phyloP scores from a whole-genome alignment of 179 eudicot genomes.

The Beta lomatogona region DNA sequence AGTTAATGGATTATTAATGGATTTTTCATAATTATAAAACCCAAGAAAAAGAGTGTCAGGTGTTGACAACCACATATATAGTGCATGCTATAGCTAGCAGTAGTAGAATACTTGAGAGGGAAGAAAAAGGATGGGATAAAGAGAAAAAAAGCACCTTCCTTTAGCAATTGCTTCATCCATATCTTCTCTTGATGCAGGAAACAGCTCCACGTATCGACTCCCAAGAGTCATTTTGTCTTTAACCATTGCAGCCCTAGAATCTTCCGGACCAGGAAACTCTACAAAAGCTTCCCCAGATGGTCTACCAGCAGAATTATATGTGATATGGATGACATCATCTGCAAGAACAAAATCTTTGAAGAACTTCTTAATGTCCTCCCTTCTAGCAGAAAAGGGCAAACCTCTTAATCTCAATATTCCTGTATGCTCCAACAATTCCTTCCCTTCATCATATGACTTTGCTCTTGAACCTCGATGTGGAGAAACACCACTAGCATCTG shows the following conservation, averaged over 20 bases:
- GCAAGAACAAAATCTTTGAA: slow-evolving; percentile 65
- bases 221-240: slow-evolving; percentile 87
- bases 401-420: slow-evolving; percentile 83
- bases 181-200: slow-evolving; percentile 76
- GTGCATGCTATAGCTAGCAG: not conserved
- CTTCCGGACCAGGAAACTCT: slow-evolving; percentile 72
- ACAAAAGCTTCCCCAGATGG: slow-evolving; percentile 94
- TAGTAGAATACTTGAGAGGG: not conserved
- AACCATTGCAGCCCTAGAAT: slow-evolving; percentile 83
- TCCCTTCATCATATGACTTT: slow-evolving; percentile 60
- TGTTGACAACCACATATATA: not conserved
- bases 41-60: not conserved
- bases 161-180: slow-evolving; percentile 76
- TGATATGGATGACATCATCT: slow-evolving; percentile 63
- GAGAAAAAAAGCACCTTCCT: slow-evolving; percentile 55
- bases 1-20: too few species aligned
- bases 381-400: slow-evolving; percentile 73
- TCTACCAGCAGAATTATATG: slow-evolving; percentile 69
- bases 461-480: slow-evolving; percentile 68
- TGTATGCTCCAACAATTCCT: slow-evolving; percentile 66
- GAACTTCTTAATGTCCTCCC: slow-evolving; percentile 66
- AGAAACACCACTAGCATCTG: slow-evolving; percentile 63
- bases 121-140: not conserved
- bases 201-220: slow-evolving; percentile 85
- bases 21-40: not conserved